Evolutionary conservation across 2,329 filamentous ascomycete species (phyloP).

Genomic region (Fusarium devonianum): DNA sequence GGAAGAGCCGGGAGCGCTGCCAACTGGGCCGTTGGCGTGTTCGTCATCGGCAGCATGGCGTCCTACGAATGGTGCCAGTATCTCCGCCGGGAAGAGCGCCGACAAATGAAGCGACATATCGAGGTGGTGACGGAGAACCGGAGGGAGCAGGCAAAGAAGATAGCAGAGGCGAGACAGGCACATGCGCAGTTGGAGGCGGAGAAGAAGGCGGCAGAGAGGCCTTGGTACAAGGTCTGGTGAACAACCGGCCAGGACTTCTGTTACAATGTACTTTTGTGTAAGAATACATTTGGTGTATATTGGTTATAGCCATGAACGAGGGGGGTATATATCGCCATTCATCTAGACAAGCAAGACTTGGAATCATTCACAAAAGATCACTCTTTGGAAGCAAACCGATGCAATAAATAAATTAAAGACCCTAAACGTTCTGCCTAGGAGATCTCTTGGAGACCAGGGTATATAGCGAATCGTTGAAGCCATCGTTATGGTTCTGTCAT

Average conservation of each 20-base stretch:
- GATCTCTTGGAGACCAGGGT: constrained; percentile 26
- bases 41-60: constrained; percentile 71
- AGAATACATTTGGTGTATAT: constrained; percentile 30
- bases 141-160: constrained; percentile 54
- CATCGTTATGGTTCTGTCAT: constrained; percentile 19
- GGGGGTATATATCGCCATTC: constrained; percentile 18
- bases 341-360: constrained; percentile 8
- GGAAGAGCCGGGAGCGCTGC: constrained; percentile 60
- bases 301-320: constrained; percentile 13
- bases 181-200: constrained; percentile 44
- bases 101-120: constrained; percentile 84
- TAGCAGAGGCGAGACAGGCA: constrained; percentile 52
- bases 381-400: neutral
- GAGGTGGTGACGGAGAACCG: constrained; percentile 67
- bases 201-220: constrained; percentile 47
- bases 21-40: constrained; percentile 86
- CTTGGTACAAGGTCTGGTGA: constrained; percentile 67
- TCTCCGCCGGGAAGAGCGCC: constrained; percentile 74
- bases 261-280: constrained; percentile 36
- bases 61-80: constrained; percentile 88
- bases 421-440: constrained; percentile 8
- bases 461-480: constrained; percentile 22
- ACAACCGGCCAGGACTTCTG: neutral
- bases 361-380: constrained; percentile 1
- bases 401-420: constrained; percentile 5